Conservation (phyloP, 1,139 yeast species). For the Petasospora fabianii region DNA sequence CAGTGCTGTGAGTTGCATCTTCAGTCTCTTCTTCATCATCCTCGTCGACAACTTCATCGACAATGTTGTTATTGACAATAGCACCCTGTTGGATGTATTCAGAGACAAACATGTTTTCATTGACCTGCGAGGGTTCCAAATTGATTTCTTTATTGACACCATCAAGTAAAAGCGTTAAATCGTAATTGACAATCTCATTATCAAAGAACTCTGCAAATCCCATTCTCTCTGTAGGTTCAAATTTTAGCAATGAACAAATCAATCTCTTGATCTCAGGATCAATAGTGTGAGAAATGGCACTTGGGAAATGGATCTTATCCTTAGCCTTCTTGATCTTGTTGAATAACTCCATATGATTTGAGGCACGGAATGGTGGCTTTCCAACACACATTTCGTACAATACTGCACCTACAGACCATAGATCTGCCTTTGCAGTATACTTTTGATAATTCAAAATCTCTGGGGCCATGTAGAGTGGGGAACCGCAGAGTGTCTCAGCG, state of each 20-base stretch:
- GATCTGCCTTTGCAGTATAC: constrained; percentile 93
- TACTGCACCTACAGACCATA: constrained; percentile 98
- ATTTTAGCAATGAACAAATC: constrained; percentile 71
- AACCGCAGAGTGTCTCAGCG: constrained; percentile 97
- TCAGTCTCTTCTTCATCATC: constrained; percentile 14
- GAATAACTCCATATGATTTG: constrained; percentile 84
- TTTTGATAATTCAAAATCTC: constrained; percentile 92
- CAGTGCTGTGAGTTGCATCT: too few relatives aligned
- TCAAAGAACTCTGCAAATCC: constrained; percentile 84
- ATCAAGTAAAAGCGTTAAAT: constrained; percentile 27
- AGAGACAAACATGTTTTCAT: constrained; percentile 77
- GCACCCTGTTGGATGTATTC: constrained; percentile 54
- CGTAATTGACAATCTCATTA: constrained; percentile 39
- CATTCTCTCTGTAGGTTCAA: constrained; percentile 83
- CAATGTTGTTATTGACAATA: constrained; percentile 19
- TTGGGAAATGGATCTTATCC: constrained; percentile 74
- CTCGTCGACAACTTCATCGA: constrained; percentile 18
- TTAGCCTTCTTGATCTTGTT: constrained; percentile 79
- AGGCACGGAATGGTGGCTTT: constrained; percentile 90
- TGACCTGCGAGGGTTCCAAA: constrained; percentile 65
- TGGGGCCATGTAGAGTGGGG: constrained; percentile 98
- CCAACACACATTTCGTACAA: constrained; percentile 94
- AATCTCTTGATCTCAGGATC: constrained; percentile 58
- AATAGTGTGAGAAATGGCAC: constrained; percentile 34
- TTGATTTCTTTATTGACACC: constrained; percentile 32